Evolutionary conservation across 1,284 basidiomycete species (phyloP).

Genomic region (Pseudozyma flocculosa): DNA sequence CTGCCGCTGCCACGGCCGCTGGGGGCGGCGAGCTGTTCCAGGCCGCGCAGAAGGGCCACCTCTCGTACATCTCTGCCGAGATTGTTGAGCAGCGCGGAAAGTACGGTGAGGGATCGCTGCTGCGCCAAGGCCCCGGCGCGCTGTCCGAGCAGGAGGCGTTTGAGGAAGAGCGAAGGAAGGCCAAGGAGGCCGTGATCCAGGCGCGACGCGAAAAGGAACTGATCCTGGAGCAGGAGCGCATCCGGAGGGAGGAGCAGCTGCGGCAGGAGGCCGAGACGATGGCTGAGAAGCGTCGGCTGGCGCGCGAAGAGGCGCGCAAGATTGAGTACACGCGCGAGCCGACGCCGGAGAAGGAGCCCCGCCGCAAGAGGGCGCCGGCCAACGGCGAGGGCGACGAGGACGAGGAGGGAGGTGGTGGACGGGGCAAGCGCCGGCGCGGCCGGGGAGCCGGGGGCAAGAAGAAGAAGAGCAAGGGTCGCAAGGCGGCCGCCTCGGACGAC

Average conservation of each 20-base stretch:
- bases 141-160: slow-evolving; percentile 42
- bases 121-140: slow-evolving; percentile 32
- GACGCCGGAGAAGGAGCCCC: slow-evolving; percentile 31
- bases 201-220: slow-evolving; percentile 45
- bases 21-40: slow-evolving; percentile 30
- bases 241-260: slow-evolving; percentile 44
- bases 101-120: slow-evolving; percentile 48
- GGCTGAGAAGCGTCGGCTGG: slow-evolving; percentile 40
- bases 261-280: slow-evolving; percentile 44
- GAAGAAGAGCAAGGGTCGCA: slow-evolving; percentile 25
- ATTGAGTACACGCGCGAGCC: slow-evolving; percentile 48
- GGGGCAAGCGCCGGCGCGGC: slow-evolving; percentile 21
- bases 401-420: slow-evolving; percentile 16
- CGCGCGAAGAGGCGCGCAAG: slow-evolving; percentile 46
- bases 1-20: slow-evolving; percentile 6
- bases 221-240: slow-evolving; percentile 36
- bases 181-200: slow-evolving; percentile 35
- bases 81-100: slow-evolving; percentile 54
- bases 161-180: slow-evolving; percentile 35
- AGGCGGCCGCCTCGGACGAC: slow-evolving; percentile 20
- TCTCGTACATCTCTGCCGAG: slow-evolving; percentile 50
- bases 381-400: slow-evolving; percentile 25
- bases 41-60: slow-evolving; percentile 38
- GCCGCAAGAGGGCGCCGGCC: slow-evolving; percentile 9
- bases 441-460: slow-evolving; percentile 9